A percentile compares a stretch with the other conserved stretches of the same genome.
phyloP scores from a whole-genome alignment of 1,284 basidiomycete species.

The Ustilago hordei region DNA sequence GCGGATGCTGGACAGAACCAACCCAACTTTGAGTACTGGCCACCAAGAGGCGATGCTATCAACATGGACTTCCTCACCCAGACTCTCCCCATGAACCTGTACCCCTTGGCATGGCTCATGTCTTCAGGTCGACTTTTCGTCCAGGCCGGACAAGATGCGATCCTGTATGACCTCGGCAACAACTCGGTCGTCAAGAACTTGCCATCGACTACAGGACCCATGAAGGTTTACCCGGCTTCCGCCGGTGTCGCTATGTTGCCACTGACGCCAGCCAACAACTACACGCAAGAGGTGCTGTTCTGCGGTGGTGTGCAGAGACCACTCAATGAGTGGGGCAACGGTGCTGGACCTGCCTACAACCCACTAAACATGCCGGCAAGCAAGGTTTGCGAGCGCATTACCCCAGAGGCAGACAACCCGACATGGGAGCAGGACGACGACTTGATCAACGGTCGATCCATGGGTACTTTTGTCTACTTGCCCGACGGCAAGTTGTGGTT shows the following conservation, averaged over 20 bases:
- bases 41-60: constrained; percentile 35
- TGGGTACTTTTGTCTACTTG: constrained; percentile 74
- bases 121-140: constrained; percentile 55
- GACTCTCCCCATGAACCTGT: constrained; percentile 56
- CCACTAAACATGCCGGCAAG: constrained; percentile 39
- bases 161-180: constrained; percentile 37
- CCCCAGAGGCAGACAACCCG: constrained; percentile 48
- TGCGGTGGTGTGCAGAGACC: constrained; percentile 81
- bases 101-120: constrained; percentile 61
- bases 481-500: constrained; percentile 76
- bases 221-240: constrained; percentile 83
- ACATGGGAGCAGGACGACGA: constrained; percentile 55
- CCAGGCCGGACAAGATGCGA: constrained; percentile 53
- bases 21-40: constrained; percentile 53
- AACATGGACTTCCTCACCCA: constrained; percentile 44
- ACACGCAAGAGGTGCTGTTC: constrained; percentile 83
- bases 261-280: constrained; percentile 87
- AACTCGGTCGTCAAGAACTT: constrained; percentile 32
- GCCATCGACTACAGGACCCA: constrained; percentile 35
- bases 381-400: constrained; percentile 58
- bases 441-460: constrained; percentile 53
- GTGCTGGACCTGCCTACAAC: constrained; percentile 52
- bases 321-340: constrained; percentile 59
- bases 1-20: constrained; percentile 35
- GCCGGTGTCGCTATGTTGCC: constrained; percentile 90